phyloP scores from a whole-genome alignment of 257 asterid genomes.

The Lithospermum erythrorhizon region DNA sequence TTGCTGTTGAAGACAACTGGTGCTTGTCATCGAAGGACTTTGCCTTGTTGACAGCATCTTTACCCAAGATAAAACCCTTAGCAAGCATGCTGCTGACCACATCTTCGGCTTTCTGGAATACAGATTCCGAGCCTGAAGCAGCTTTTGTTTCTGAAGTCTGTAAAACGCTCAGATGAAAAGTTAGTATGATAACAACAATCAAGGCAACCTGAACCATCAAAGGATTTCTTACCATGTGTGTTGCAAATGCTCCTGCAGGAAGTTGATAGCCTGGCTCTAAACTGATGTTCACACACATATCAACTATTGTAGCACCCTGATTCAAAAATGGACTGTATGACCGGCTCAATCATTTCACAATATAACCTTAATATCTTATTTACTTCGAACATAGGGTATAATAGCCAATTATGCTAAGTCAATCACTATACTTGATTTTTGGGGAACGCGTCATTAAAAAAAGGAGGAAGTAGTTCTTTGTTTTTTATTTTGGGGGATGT shows the following conservation, averaged over 20 bases:
- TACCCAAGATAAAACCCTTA: conserved; percentile 73
- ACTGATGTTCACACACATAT: conserved; percentile 56
- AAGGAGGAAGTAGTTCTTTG: too few relatives aligned
- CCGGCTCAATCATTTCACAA: background rate
- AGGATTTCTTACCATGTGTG: conserved; percentile 29
- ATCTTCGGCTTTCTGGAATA: conserved; percentile 79
- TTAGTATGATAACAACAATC: background rate
- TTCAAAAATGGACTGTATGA: conserved; percentile 4
- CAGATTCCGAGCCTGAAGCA: conserved; percentile 46
- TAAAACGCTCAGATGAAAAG: conserved; percentile 13
- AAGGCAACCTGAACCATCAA: background rate
- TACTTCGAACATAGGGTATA: too few relatives aligned
- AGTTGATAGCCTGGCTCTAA: conserved; percentile 61
- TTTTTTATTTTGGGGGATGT: background rate
- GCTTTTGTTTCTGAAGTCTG: conserved; percentile 35
- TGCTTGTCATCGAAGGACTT: conserved; percentile 75
- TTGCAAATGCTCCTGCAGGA: conserved; percentile 58
- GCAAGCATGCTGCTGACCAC: conserved; percentile 86
- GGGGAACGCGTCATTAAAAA: too few relatives aligned
- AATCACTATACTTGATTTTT: too few relatives aligned
- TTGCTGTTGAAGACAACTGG: conserved; percentile 70
- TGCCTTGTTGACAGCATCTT: conserved; percentile 68
- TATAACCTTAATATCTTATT: too few relatives aligned
- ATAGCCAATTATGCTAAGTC: too few relatives aligned
- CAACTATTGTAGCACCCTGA: conserved; percentile 92